Evolutionary conservation across 2,329 filamentous ascomycete genomes (phyloP).

Genomic region (Atkinsonella texensis): DNA sequence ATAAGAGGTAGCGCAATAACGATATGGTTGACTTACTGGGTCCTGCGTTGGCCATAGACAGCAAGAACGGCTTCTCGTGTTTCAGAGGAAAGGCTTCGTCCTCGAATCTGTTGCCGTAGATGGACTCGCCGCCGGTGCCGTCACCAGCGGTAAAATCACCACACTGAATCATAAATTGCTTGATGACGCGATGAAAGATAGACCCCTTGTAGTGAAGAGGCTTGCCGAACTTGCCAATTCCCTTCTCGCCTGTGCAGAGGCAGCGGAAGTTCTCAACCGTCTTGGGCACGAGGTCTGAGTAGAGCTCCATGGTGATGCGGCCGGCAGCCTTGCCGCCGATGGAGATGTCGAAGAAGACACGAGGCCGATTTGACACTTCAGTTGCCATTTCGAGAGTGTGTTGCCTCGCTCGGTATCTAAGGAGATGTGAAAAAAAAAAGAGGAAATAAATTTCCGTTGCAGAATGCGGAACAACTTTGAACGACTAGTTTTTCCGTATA

Average conservation of each 20-base stretch:
- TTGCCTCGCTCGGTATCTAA: not conserved
- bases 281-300: conserved; percentile 69
- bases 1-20: not conserved
- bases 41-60: conserved; percentile 97
- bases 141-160: conserved; percentile 94
- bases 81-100: conserved; percentile 92
- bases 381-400: conserved; percentile 26
- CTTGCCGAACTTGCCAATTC: conserved; percentile 66
- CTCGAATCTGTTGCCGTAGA: conserved; percentile 94
- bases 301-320: conserved; percentile 78
- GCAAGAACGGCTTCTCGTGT: conserved; percentile 84
- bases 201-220: conserved; percentile 89
- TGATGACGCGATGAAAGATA: conserved; percentile 91
- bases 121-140: conserved; percentile 90
- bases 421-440: not conserved
- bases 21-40: conserved; percentile 46
- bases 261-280: conserved; percentile 94
- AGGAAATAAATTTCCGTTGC: not conserved
- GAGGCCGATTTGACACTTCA: conserved; percentile 44
- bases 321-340: conserved; percentile 64
- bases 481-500: not conserved
- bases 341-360: conserved; percentile 88
- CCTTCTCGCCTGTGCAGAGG: conserved; percentile 92
- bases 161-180: conserved; percentile 92
- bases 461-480: not conserved